Percentiles rank a stretch among this genome's conserved stretches.
phyloP scores from a whole-genome alignment of 164 flowering plant genomes.

The Liriodendron chinense region DNA sequence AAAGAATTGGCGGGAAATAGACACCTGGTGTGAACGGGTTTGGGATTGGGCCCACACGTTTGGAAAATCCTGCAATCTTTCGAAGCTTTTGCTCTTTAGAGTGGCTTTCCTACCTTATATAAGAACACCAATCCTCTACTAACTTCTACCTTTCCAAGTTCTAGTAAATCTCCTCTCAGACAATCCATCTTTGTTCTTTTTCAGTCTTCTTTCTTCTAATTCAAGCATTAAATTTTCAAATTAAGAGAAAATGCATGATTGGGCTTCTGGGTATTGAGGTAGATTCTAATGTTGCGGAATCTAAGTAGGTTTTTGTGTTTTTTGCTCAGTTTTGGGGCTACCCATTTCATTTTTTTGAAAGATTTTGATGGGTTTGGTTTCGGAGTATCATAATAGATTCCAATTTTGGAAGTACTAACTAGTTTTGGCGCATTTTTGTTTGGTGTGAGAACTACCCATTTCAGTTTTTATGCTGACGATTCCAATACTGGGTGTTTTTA shows the following conservation, averaged over 20 bases:
- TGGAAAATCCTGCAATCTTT: not conserved
- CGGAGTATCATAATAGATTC: constrained; percentile 24
- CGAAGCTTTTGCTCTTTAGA: not conserved
- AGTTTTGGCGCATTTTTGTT: not conserved
- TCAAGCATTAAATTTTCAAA: constrained; percentile 10
- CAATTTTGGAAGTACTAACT: constrained; percentile 25
- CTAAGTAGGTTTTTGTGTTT: too few species aligned
- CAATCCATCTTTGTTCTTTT: not conserved
- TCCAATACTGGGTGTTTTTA: constrained; percentile 26
- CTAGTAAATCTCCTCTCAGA: not conserved
- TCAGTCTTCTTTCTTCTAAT: too few species aligned
- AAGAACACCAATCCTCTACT: not conserved
- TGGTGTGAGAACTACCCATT: not conserved
- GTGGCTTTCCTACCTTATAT: not conserved
- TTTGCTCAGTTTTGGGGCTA: not conserved
- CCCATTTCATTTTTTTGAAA: not conserved
- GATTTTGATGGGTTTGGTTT: constrained; percentile 26
- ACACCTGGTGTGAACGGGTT: not conserved
- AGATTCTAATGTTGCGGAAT: too few species aligned
- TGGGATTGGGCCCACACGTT: not conserved
- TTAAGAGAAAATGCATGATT: constrained; percentile 19
- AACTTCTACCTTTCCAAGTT: too few species aligned
- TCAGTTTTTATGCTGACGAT: constrained; percentile 10
- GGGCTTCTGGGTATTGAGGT: constrained; percentile 20
- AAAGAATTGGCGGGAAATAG: not conserved